phyloP scores from a whole-genome alignment of 805 yeast genomes.

The Candida jianshihensis region DNA sequence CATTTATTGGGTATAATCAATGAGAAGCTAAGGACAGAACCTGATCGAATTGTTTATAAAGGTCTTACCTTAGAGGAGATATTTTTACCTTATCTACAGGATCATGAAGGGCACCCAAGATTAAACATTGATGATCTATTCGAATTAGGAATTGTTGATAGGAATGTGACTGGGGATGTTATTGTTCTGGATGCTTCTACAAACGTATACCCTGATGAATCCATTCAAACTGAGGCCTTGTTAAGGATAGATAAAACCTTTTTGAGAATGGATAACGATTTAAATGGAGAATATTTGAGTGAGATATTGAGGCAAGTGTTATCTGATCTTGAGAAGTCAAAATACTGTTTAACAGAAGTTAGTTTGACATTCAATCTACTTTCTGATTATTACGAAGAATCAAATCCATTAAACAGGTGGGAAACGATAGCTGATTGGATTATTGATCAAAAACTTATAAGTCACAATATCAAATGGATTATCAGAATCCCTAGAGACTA shows the following conservation, averaged over 20 bases:
- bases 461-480: constrained; percentile 34
- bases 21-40: constrained; percentile 28
- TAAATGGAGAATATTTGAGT: constrained; percentile 33
- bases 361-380: constrained; percentile 26
- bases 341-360: constrained; percentile 32
- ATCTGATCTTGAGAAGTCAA: constrained; percentile 29
- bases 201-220: constrained; percentile 16
- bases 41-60: constrained; percentile 27
- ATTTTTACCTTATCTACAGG: constrained; percentile 24
- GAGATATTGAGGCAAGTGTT: constrained; percentile 27
- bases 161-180: constrained; percentile 20
- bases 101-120: constrained; percentile 19
- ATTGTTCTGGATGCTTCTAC: constrained; percentile 16
- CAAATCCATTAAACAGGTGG: too few relatives aligned
- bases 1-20: constrained; percentile 46
- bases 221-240: constrained; percentile 20
- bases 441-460: constrained; percentile 28
- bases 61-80: constrained; percentile 20
- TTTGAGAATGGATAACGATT: constrained; percentile 28
- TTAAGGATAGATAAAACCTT: constrained; percentile 27
- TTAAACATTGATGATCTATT: constrained; percentile 24
- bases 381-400: constrained; percentile 14
- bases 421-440: constrained; percentile 28
- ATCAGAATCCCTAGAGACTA: constrained; percentile 28
- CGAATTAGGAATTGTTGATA: constrained; percentile 22